Base-by-base conservation (phyloP, 768 basidiomycete genomes). In the Mycena metata region DNA sequence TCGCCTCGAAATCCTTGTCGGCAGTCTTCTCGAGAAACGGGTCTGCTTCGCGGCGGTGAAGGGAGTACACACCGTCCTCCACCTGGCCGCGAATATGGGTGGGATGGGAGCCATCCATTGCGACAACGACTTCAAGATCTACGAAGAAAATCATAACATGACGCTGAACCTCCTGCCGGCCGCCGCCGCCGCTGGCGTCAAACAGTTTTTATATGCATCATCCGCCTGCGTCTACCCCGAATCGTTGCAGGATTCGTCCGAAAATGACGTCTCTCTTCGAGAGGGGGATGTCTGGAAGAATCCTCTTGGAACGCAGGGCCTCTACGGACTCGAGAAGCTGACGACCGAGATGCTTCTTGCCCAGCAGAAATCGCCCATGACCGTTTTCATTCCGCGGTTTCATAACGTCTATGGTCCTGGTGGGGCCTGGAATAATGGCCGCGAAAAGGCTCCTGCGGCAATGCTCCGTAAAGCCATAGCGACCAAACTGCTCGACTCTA, bases 91-190 rank as follows among this genome's bases (percentile, higher is more conserved):
- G 2, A 85, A 80, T 23, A 89, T 88, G 88, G 89, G 88, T 5
- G 89, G 89, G 0, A 90, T 90, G 89, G 89, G 89, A 2, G 83
- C 83, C 0, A 90, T 90, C 51, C 88, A 89, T 68, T 71, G 77
- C 5, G 76, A 72, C 0, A 89, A 90, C 72, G 85, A 87, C 54
- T 77, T 83, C 47, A 65, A 67, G 19, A 86, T 89, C 30, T 90
- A 89, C 69, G 63, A 71, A 8, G 78, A 84, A 26, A 89, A 90
- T 65, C 80, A 86, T 24, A 42, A 65, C 7, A 89, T 90, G 82
- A 87, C 86, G 0, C 52, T 79, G 12, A 86, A 87, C 60, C 58
- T 89, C 39, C 71, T 90, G 36, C 41, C 70, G 1, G 85, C 86
- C 0, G 79, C 80, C 52, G 61, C 79, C 17, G 70, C 74, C 10